phyloP scores from a whole-genome alignment of 1,139 yeast genomes.

The Nakaseomyces delphensis region DNA sequence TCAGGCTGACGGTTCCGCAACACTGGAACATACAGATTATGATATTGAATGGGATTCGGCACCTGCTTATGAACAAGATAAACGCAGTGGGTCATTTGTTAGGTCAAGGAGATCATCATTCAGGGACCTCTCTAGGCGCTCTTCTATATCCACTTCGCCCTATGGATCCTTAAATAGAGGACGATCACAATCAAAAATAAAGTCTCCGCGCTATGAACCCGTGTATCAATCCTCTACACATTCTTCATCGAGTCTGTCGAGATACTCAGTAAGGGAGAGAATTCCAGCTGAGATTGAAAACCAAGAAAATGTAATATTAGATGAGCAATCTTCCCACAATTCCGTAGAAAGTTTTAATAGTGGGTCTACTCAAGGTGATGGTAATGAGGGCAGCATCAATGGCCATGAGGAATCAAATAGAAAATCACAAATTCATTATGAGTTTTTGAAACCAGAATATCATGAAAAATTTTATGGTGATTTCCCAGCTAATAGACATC shows the following conservation, averaged over 20 bases:
- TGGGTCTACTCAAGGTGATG: slow-evolving; percentile 13
- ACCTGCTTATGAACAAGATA: slow-evolving; percentile 39
- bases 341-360: slow-evolving; percentile 11
- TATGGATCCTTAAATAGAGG: slow-evolving; percentile 7
- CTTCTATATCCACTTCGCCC: slow-evolving; percentile 8
- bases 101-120: slow-evolving; percentile 26
- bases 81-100: slow-evolving; percentile 31
- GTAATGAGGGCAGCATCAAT: slow-evolving; percentile 19
- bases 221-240: slow-evolving; percentile 23
- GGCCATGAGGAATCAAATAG: slow-evolving; percentile 24
- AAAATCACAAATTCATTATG: slow-evolving; percentile 25
- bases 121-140: slow-evolving; percentile 15
- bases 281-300: slow-evolving; percentile 34
- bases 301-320: slow-evolving; percentile 21
- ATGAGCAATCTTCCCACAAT: slow-evolving; percentile 17
- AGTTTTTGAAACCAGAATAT: slow-evolving; percentile 29
- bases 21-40: slow-evolving; percentile 52
- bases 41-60: slow-evolving; percentile 60
- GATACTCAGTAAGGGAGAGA: slow-evolving; percentile 39
- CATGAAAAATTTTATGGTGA: slow-evolving; percentile 39
- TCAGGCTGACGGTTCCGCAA: slow-evolving; percentile 73
- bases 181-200: slow-evolving; percentile 5
- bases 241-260: slow-evolving; percentile 32
- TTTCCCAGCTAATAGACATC: slow-evolving; percentile 39
- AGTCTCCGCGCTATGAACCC: slow-evolving; percentile 4